Evolutionary conservation across 2,329 filamentous ascomycete genomes (phyloP), one percentile per base, ranked within the genome.

Genomic region (Fusarium papillatum): DNA sequence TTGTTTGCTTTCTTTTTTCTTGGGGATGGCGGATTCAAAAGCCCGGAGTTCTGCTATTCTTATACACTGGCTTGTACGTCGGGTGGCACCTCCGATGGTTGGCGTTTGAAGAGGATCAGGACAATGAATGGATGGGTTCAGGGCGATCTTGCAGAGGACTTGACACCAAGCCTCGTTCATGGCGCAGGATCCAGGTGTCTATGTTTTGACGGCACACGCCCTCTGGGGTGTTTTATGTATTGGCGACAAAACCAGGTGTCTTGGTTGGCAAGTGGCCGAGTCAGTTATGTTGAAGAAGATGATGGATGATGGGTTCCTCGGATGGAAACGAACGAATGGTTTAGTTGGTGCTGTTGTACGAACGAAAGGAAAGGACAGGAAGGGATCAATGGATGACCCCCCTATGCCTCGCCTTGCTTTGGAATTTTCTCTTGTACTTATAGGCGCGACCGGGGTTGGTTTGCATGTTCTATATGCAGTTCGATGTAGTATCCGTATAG

Each of bases 21-120:
- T 50, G 72, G 72, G 76, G 64, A 76, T 77, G 75, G 69, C 68
- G 73, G 75, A 74, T 72, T 77, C 71, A 82, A 82, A 80, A 78
- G 80, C 80, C 76, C 71, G 80, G 80, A 82, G 80, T 81, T 81
- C 70, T 79, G 78, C 69, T 78, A 68, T 79, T 78, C 67, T 71
- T 78, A 72, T 75, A 79, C 69, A 79, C 69, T 70, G 78, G 78
- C 75, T 79, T 71, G 77, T 70, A 73, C 53, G 73, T 77, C 72
- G 77, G 75, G 74, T 60, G 72, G 69, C 71, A 62, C 60, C 69
- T 72, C 70, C 72, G 64, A 69, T 77, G 71, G 66, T 67, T 69
- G 79, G 79, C 77, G 79, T 80, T 80, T 80, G 67, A 72, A 75
- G 76, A 75, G 43, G 64, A 73, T 66, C 70, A 65, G 71, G 75